Evolutionary conservation across 2,329 filamentous ascomycete species (phyloP).

Genomic region (Clarireedia hainanense): DNA sequence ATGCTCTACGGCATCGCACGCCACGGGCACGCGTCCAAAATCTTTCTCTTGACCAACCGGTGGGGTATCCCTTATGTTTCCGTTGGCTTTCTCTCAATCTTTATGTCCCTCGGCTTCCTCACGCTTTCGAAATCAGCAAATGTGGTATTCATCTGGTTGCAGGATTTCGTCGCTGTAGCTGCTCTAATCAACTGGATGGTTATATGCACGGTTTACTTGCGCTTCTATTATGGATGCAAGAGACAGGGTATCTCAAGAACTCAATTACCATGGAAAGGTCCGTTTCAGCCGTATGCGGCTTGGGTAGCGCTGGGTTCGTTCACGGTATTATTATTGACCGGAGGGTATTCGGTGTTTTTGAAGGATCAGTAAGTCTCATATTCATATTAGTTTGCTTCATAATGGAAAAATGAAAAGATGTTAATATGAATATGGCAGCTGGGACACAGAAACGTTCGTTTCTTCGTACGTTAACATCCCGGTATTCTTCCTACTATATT

Average conservation of each 20-base stretch:
- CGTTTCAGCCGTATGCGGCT: constrained; percentile 47
- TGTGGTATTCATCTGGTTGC: constrained; percentile 59
- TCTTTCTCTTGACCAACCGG: constrained; percentile 47
- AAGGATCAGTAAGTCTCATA: constrained; percentile 35
- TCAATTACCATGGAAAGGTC: constrained; percentile 46
- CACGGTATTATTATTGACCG: constrained; percentile 59
- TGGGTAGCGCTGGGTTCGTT: constrained; percentile 52
- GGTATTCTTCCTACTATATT: constrained; percentile 35
- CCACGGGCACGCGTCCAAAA: constrained; percentile 44
- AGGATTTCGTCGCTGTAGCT: constrained; percentile 53
- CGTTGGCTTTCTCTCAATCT: constrained; percentile 42
- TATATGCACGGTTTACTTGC: constrained; percentile 51
- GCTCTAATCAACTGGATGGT: constrained; percentile 56
- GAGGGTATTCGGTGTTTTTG: constrained; percentile 58
- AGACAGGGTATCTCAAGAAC: constrained; percentile 43
- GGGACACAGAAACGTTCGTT: constrained; percentile 49
- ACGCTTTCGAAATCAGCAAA: constrained; percentile 50
- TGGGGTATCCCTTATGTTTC: constrained; percentile 50
- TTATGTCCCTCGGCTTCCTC: constrained; percentile 61
- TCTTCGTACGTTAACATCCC: constrained; percentile 49
- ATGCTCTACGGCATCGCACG: constrained; percentile 52
- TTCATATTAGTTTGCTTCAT: neutral
- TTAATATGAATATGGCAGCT: constrained; percentile 23
- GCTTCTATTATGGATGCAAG: constrained; percentile 46
- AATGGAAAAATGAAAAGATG: no score